Evolutionary conservation across 495 filamentous ascomycete species (phyloP), one percentile per base, ranked within the genome.

Genomic region (Neurospora sp.): DNA sequence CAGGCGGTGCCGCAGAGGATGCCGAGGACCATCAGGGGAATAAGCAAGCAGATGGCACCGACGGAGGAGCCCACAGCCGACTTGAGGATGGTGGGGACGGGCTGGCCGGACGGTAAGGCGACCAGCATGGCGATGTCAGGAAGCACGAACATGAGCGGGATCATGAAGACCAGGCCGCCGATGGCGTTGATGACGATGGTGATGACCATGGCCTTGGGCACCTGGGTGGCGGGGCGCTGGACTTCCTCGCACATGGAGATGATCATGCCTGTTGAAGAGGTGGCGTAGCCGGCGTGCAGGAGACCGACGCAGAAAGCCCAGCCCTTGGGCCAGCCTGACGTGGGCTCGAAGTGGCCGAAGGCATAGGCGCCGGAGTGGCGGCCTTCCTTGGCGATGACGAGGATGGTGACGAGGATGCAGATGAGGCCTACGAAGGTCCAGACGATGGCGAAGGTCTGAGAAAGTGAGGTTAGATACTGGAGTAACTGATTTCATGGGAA

Each of bases 1-100:
- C 89, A 89, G 48, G 87, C 89, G 31, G 88, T 88, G 12, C 87
- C 88, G 77, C 89, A 90, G 75, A 91, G 88, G 74, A 91, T 73
- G 35, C 80, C 83, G 40, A 86, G 74, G 48, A 85, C 83, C 75
- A 88, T 81, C 71, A 88, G 76, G 39, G 85, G 84, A 20, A 87
- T 76, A 11, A 86, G 78, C 18, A 88, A 76, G 18, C 72, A 85
- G 69, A 88, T 83, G 9, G 85, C 83, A 37, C 81, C 86, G 38
- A 81, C 84, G 0, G 82, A 79, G 62, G 80, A 81, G 6, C 85
- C 85, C 3, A 86, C 81, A 11, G 84, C 85, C 0, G 74, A 77
- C 74, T 83, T 83, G 77, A 86, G 76, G 73, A 86, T 86, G 46
- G 72, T 76, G 14, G 85, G 85, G 62, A 85, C 79, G 14, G 85